Percentiles rank a stretch among this genome's conserved stretches.
phyloP scores from a whole-genome alignment of 805 yeast genomes.

The Nakazawaea ernobii region DNA sequence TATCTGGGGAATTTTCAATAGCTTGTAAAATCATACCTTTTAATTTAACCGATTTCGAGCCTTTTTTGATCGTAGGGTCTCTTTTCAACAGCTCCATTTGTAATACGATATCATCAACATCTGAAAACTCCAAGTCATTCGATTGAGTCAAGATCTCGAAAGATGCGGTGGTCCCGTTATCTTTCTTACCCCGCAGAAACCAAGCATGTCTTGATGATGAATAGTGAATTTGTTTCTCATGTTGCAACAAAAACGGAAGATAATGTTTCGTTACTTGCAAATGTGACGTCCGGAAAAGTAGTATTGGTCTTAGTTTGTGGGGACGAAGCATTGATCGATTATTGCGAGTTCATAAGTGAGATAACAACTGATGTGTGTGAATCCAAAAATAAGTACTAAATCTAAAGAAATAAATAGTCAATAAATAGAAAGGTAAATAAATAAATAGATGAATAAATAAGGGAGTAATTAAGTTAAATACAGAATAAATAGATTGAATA shows the following conservation, averaged over 20 bases:
- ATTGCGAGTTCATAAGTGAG: background rate
- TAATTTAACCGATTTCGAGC: background rate
- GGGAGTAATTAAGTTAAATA: background rate
- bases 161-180: background rate
- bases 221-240: background rate
- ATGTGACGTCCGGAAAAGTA: background rate
- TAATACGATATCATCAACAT: slow-evolving; percentile 1
- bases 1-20: slow-evolving; percentile 5
- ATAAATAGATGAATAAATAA: background rate
- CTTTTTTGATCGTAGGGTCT: background rate
- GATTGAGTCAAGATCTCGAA: background rate
- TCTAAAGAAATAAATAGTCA: background rate
- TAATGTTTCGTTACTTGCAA: background rate
- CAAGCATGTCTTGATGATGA: no score
- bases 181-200: background rate
- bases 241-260: background rate
- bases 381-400: no score
- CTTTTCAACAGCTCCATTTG: background rate
- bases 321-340: background rate
- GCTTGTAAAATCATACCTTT: slow-evolving; percentile 2
- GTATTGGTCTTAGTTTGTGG: background rate
- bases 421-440: background rate
- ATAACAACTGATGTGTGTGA: background rate
- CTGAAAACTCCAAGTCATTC: background rate
- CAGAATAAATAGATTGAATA: no score